These are phyloP conservation scores for Bimuria novae-zelandiae DNA, from an alignment of 2,329 filamentous ascomycete genomes.

Conservation along the genomic window DNA sequence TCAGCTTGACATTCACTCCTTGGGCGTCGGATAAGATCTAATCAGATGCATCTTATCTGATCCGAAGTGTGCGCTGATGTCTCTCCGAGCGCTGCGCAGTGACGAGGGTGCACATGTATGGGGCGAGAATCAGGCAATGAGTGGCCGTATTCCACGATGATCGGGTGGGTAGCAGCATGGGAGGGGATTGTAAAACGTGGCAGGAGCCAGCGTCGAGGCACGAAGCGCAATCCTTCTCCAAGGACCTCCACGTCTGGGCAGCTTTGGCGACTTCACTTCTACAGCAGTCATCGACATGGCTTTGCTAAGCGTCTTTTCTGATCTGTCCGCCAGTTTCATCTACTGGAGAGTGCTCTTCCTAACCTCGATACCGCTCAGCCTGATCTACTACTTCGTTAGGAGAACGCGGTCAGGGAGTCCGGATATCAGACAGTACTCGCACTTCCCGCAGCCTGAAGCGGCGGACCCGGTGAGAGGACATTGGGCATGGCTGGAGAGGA, in stretches of 20 bases:
- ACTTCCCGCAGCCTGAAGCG: slow-evolving; percentile 23
- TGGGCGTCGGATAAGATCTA: slow-evolving; percentile 3
- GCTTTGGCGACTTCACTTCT: too few relatives aligned
- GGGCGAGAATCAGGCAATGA: not conserved
- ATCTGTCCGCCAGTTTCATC: not conserved
- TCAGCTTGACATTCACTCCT: not conserved
- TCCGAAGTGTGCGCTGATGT: slow-evolving; percentile 1
- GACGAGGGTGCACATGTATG: not conserved
- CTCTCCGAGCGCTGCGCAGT: not conserved
- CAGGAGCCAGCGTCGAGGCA: not conserved
- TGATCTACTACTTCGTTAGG: not conserved
- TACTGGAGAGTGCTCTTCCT: slow-evolving; percentile 2
- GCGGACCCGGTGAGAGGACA: slow-evolving; percentile 21
- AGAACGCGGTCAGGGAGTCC: not conserved
- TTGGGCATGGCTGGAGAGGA: slow-evolving; percentile 24
- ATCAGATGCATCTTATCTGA: slow-evolving; percentile 14
- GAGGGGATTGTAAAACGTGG: not conserved
- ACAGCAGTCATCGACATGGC: slow-evolving; percentile 1
- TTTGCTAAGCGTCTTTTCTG: not conserved
- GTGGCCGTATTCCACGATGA: not conserved
- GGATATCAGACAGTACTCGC: slow-evolving; percentile 19
- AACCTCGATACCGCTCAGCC: not conserved
- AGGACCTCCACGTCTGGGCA: too few relatives aligned
- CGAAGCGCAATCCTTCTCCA: not conserved
- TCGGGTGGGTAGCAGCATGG: not conserved